Evolutionary conservation across 2,329 filamentous ascomycete genomes (phyloP).

Genomic region (Balansia obtecta): DNA sequence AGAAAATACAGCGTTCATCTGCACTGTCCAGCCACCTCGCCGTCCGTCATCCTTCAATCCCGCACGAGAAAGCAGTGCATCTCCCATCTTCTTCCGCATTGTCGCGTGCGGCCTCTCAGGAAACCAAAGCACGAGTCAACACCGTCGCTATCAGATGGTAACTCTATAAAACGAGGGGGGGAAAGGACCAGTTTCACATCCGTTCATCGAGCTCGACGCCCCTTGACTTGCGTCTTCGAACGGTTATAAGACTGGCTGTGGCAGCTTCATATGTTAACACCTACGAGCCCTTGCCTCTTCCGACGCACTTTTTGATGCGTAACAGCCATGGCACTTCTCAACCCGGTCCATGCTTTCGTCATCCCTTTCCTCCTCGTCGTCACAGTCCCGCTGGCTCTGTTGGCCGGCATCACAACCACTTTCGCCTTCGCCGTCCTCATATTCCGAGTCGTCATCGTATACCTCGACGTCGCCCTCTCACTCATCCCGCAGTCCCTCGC

Average conservation of each 20-base stretch:
- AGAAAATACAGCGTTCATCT: too few species aligned
- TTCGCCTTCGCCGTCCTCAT: slow-evolving; percentile 49
- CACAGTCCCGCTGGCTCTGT: slow-evolving; percentile 49
- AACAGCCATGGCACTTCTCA: slow-evolving; percentile 37
- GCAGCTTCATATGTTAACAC: neutral
- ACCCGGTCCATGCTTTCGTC: slow-evolving; percentile 41
- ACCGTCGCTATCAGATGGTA: too few species aligned
- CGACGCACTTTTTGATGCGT: neutral
- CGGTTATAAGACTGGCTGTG: neutral
- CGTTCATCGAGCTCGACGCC: too few species aligned
- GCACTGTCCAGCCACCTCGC: too few species aligned
- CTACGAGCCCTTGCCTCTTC: neutral
- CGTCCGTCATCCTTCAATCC: too few species aligned
- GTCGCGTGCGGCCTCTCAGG: neutral
- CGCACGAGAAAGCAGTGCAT: neutral
- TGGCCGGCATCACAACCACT: slow-evolving; percentile 50
- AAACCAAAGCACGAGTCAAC: neutral
- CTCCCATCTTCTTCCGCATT: neutral
- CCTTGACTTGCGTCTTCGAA: neutral
- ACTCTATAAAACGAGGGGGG: too few species aligned
- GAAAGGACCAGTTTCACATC: too few species aligned
- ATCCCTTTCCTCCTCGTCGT: slow-evolving; percentile 51
- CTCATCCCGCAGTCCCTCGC: slow-evolving; percentile 43
- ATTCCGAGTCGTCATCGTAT: slow-evolving; percentile 47
- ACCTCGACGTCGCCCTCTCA: slow-evolving; percentile 48